phyloP scores from a whole-genome alignment of 176 grass and related monocot genomes.

The Thinopyrum elongatum region DNA sequence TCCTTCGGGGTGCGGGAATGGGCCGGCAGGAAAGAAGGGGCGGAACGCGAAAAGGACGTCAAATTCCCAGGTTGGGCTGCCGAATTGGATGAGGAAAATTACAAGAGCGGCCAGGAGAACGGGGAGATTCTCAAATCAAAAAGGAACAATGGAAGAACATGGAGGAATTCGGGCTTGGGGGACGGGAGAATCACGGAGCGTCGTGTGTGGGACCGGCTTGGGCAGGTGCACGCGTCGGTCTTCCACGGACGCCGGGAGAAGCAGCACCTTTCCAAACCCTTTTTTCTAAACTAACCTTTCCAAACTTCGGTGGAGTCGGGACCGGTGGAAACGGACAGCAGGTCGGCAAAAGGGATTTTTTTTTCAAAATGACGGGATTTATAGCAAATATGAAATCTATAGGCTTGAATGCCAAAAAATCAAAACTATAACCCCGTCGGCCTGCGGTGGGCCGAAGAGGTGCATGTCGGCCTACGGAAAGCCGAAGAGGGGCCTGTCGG shows the following conservation, averaged over 20 bases:
- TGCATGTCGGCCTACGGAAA: no score
- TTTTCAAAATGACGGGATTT: no score
- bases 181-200: background rate
- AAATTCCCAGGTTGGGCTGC: background rate
- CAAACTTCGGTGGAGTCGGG: background rate
- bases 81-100: background rate
- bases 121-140: background rate
- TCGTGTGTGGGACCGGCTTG: background rate
- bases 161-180: background rate
- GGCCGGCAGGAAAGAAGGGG: background rate
- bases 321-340: background rate
- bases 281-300: background rate
- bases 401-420: no score
- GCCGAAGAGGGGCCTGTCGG: no score
- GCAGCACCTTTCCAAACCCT: background rate
- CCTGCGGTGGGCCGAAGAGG: no score
- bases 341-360: no score
- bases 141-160: background rate
- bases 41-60: background rate
- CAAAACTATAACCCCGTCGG: no score
- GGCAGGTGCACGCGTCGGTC: background rate
- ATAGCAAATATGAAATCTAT: no score
- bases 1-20: slow-evolving; percentile 25
- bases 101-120: background rate
- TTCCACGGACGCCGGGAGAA: background rate